phyloP scores from a whole-genome alignment of 805 yeast species.

The Saccharomycopsis guyanensis region DNA sequence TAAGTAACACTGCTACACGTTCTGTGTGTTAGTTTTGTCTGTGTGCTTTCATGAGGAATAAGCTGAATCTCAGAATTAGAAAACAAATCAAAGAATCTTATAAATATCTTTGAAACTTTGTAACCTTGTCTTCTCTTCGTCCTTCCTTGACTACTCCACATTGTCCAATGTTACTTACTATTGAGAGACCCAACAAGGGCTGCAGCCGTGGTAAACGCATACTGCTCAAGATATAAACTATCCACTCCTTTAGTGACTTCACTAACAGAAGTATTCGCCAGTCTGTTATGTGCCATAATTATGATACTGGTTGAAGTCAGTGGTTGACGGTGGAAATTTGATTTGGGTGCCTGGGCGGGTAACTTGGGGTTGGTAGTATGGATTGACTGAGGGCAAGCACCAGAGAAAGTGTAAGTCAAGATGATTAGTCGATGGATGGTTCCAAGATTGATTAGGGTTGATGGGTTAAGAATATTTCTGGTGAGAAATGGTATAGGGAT shows the following conservation, averaged over 20 bases:
- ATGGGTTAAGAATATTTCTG: too few species aligned
- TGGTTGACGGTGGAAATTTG: too few species aligned
- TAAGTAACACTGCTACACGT: slow-evolving; percentile 71
- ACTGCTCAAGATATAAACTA: slow-evolving; percentile 59
- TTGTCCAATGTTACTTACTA: slow-evolving; percentile 38
- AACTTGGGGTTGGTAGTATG: neutral
- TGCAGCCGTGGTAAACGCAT: slow-evolving; percentile 82
- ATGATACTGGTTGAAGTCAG: too few species aligned
- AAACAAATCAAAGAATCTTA: neutral
- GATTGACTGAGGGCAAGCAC: too few species aligned
- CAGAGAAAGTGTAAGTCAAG: too few species aligned
- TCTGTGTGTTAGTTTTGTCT: slow-evolving; percentile 26
- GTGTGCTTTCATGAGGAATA: neutral
- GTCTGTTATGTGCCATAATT: neutral
- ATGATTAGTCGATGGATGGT: too few species aligned
- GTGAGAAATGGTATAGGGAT: too few species aligned
- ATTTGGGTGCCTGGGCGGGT: neutral
- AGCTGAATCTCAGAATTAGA: neutral
- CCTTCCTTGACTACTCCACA: too few species aligned
- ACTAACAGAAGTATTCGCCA: slow-evolving; percentile 3
- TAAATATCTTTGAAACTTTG: too few species aligned
- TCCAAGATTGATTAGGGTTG: too few species aligned
- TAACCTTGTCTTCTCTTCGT: too few species aligned
- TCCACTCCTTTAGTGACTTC: slow-evolving; percentile 16
- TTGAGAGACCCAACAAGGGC: slow-evolving; percentile 85